These are phyloP conservation scores for Aspergillus cejpii DNA, from an alignment of 2,329 filamentous ascomycete species.

Conservation along the genomic window DNA sequence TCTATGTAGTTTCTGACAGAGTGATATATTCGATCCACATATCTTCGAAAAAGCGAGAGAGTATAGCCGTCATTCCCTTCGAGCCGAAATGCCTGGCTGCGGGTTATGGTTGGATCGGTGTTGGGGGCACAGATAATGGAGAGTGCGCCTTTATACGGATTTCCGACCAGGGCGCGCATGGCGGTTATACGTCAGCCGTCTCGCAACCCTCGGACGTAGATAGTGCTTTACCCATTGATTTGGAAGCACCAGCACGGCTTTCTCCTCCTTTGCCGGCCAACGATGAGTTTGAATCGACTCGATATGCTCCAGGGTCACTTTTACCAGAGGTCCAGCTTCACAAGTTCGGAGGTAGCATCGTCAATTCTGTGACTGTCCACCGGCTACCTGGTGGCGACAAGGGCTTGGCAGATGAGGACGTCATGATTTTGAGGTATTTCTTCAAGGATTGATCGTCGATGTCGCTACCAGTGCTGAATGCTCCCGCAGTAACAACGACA, in stretches of 20 bases:
- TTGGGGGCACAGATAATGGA: slow-evolving; percentile 75
- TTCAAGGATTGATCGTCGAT: slow-evolving; percentile 16
- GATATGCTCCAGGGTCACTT: slow-evolving; percentile 16
- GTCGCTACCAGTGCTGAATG: slow-evolving; percentile 52
- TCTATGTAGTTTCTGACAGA: slow-evolving; percentile 77
- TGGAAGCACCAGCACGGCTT: slow-evolving; percentile 26
- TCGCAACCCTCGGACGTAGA: slow-evolving; percentile 47
- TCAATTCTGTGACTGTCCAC: slow-evolving; percentile 62
- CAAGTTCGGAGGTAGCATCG: slow-evolving; percentile 56
- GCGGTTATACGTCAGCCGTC: slow-evolving; percentile 32
- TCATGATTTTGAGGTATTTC: slow-evolving; percentile 47
- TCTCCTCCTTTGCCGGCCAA: slow-evolving; percentile 20
- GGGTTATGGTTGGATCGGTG: slow-evolving; percentile 79
- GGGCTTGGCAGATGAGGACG: slow-evolving; percentile 47
- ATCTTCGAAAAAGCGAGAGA: slow-evolving; percentile 63
- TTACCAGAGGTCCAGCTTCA: slow-evolving; percentile 48
- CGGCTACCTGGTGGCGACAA: slow-evolving; percentile 43
- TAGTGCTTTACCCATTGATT: slow-evolving; percentile 50
- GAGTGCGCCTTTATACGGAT: slow-evolving; percentile 77
- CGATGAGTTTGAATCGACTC: slow-evolving; percentile 16
- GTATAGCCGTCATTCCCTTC: slow-evolving; percentile 63
- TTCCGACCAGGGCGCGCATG: slow-evolving; percentile 33
- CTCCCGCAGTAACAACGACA: slow-evolving; percentile 78
- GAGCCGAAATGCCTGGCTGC: slow-evolving; percentile 80
- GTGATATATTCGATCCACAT: slow-evolving; percentile 70